Conservation (phyloP, 1,139 yeast genomes). For the Yamadazyma oceani region DNA sequence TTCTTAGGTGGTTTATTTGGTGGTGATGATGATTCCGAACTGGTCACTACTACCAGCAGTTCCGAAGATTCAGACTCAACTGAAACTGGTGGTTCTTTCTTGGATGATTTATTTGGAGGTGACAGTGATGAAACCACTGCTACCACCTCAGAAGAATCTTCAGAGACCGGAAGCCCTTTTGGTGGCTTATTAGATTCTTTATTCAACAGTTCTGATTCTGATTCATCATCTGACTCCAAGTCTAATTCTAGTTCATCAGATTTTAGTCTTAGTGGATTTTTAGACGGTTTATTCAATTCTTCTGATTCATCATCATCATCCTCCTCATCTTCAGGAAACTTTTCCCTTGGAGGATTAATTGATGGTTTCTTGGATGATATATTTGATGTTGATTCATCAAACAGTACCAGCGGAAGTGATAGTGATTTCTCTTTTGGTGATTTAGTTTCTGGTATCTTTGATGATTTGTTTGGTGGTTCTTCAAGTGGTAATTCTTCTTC, state of each 20-base stretch:
- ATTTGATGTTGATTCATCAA: conserved; percentile 17
- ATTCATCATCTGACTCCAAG: too few species aligned
- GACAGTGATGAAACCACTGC: conserved; percentile 8
- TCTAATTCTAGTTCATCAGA: conserved; percentile 9
- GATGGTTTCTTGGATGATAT: conserved; percentile 23
- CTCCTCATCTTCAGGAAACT: conserved; percentile 13
- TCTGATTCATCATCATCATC: conserved; percentile 14
- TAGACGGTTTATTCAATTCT: conserved; percentile 15
- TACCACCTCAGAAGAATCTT: conserved; percentile 11
- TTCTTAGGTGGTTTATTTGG: conserved; percentile 13
- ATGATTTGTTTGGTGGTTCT: conserved; percentile 18
- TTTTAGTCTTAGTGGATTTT: conserved; percentile 11
- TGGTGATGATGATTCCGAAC: conserved; percentile 10
- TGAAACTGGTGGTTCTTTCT: conserved; percentile 14
- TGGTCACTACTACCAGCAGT: conserved; percentile 14
- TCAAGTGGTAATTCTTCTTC: conserved; percentile 14
- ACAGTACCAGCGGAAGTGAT: conserved; percentile 15
- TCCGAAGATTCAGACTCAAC: conserved; percentile 15
- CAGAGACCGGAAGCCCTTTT: conserved; percentile 12
- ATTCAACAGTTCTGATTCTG: conserved; percentile 10
- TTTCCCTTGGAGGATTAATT: conserved; percentile 14
- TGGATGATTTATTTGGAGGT: conserved; percentile 17
- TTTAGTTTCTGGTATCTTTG: conserved; percentile 15
- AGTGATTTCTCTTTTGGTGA: conserved; percentile 14
- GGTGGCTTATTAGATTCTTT: conserved; percentile 12